Evolutionary conservation across 2,329 filamentous ascomycete genomes (phyloP).

Genomic region (Bipolaris sorokiniana): DNA sequence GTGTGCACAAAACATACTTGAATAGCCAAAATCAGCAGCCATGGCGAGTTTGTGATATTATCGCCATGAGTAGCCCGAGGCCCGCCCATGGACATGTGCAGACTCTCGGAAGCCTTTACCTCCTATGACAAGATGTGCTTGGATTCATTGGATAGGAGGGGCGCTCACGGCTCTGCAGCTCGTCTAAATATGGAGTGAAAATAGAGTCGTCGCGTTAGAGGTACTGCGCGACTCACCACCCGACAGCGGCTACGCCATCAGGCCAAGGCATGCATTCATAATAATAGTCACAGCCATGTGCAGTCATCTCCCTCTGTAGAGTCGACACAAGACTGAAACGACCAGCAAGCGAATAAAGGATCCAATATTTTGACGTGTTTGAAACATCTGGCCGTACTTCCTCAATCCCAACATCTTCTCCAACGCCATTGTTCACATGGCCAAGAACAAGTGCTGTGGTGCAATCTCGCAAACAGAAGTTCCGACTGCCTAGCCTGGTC

Average conservation of each 20-base stretch:
- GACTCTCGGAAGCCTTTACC: background rate
- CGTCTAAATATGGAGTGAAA: background rate
- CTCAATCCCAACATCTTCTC: constrained; percentile 11
- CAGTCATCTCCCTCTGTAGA: background rate
- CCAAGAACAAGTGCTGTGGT: constrained; percentile 4
- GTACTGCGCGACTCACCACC: background rate
- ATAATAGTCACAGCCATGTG: background rate
- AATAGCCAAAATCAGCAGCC: background rate
- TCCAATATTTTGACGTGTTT: constrained; percentile 16
- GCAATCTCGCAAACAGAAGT: constrained; percentile 34
- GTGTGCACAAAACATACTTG: background rate
- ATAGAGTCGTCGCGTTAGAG: background rate
- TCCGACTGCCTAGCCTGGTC: constrained; percentile 19
- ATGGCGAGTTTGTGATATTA: background rate
- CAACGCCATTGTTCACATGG: background rate
- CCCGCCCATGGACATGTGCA: background rate
- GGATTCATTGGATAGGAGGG: background rate
- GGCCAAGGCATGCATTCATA: constrained; percentile 5
- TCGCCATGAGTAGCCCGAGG: background rate
- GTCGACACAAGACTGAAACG: background rate
- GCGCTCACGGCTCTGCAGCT: background rate
- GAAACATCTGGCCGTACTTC: constrained; percentile 13
- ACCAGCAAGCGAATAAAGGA: constrained; percentile 14
- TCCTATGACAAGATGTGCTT: background rate
- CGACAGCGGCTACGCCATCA: background rate